phyloP scores from a whole-genome alignment of 495 filamentous ascomycete species.

The Halenospora varia region DNA sequence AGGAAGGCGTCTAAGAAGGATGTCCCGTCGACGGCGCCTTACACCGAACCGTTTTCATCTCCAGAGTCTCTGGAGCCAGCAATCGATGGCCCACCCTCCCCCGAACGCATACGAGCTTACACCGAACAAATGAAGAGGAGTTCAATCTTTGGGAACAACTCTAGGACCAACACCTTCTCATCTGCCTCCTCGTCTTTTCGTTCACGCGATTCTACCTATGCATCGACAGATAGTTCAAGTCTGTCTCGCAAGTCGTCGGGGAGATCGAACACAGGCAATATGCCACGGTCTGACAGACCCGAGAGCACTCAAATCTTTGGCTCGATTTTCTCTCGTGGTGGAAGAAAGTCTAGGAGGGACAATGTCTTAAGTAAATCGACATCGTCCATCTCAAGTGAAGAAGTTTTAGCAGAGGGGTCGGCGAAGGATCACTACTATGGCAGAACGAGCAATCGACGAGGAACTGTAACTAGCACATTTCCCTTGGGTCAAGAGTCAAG shows the following conservation, averaged over 20 bases:
- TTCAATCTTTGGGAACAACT: conserved; percentile 30
- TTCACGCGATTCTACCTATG: conserved; percentile 24
- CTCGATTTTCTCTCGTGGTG: conserved; percentile 37
- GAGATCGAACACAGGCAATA: conserved; percentile 38
- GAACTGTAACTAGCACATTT: neutral
- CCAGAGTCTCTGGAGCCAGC: conserved; percentile 37
- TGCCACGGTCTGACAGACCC: conserved; percentile 42
- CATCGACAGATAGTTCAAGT: conserved; percentile 12
- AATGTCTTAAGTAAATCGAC: conserved; percentile 2
- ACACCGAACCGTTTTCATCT: conserved; percentile 2
- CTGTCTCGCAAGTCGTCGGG: conserved; percentile 46
- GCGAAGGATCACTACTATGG: conserved; percentile 18
- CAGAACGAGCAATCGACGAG: neutral
- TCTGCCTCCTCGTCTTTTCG: conserved; percentile 41
- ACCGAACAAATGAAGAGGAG: conserved; percentile 45
- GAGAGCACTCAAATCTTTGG: conserved; percentile 52
- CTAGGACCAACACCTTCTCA: conserved; percentile 38
- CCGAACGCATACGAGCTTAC: conserved; percentile 47
- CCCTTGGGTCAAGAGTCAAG: neutral
- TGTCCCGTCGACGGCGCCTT: neutral
- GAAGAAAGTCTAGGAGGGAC: conserved; percentile 13
- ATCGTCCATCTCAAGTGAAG: conserved; percentile 13
- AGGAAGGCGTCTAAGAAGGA: conserved; percentile 11
- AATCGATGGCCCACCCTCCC: conserved; percentile 49
- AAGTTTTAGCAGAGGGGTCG: conserved; percentile 1